Evolutionary conservation across 306 rosid genomes (phyloP).

Genomic region (Corylus avellana): DNA sequence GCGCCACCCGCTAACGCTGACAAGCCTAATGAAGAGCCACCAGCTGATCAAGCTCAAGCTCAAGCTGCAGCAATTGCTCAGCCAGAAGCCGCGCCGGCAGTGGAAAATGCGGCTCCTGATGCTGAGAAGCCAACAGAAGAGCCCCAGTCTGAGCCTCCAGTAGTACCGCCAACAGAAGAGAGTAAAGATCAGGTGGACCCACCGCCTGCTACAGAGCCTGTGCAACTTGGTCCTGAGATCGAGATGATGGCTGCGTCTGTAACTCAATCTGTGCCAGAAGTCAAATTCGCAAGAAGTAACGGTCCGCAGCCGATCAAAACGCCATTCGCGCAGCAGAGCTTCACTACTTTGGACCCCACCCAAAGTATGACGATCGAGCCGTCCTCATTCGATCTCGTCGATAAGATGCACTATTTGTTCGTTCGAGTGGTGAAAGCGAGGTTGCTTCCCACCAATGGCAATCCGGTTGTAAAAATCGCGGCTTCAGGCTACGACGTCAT

Average conservation of each 20-base stretch:
- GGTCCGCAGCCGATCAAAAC: constrained; percentile 52
- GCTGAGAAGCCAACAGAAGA: constrained; percentile 7
- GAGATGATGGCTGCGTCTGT: constrained; percentile 31
- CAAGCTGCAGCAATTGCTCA: neutral
- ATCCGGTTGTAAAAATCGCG: constrained; percentile 55
- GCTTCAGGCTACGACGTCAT: constrained; percentile 44
- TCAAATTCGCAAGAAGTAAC: constrained; percentile 39
- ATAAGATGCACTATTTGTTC: constrained; percentile 89
- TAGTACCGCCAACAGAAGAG: neutral
- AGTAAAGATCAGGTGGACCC: constrained; percentile 18
- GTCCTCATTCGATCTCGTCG: constrained; percentile 78
- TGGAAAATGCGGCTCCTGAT: neutral
- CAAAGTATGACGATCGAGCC: constrained; percentile 53
- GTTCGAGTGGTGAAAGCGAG: constrained; percentile 76
- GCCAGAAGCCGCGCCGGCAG: neutral
- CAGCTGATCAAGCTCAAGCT: neutral
- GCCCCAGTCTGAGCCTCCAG: constrained; percentile 1
- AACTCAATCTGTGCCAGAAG: constrained; percentile 36
- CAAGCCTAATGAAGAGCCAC: constrained; percentile 18
- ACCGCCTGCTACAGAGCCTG: neutral
- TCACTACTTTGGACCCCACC: constrained; percentile 33
- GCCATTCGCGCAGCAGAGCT: constrained; percentile 29
- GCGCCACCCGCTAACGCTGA: constrained; percentile 15
- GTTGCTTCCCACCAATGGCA: constrained; percentile 50
- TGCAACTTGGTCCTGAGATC: constrained; percentile 8